Base-by-base conservation (phyloP, 139 green algal genomes). In the Limnomonas spitsbergensis region DNA sequence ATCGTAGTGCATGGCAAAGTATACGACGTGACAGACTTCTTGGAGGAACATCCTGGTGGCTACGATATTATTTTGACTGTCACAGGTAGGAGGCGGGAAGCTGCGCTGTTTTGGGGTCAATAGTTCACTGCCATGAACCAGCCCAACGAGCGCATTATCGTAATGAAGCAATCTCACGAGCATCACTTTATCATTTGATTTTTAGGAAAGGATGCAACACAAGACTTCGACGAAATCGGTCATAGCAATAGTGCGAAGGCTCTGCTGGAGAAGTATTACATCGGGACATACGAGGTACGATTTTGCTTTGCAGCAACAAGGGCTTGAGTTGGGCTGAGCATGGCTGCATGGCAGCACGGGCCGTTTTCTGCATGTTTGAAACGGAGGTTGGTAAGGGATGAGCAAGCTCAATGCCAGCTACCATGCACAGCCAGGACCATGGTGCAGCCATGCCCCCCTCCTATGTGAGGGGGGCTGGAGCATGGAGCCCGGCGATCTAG, bases 201-300 rank as follows among this genome's bases (percentile, higher is more conserved):
- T 38, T 14, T 88, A 94, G 92, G 92, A 71, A 94, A 92, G 82
- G 93, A 97, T 75, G 89, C 90, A 0, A 95, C 93, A 6, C 89
- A 94, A 56, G 91, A 95, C 39, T 97, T 95, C 83, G 93, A 97
- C n/a, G 93, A 97, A 73, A 96, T 97, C 75, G 93, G 92, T 0
- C 92, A 97, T 83, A 94, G 89, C 85, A 93, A 92, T 26, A 87
- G 90, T 0, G 92, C 92, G 1, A 88, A 88, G 69, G 85, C 94
- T 42, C 85, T 94, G 82, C 83, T 97, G 36, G 80, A 89, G 2
- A 91, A 95, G 79, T 95, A 95, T 71, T 76, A 86, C 3, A 91
- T 97, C 40, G 93, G 93, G 27, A 81, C 84, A 0, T 94, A 79
- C 81, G 89, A 90, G 81, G 92, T 94, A 71, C n/a, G 61, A 24